Evolutionary conservation across 495 filamentous ascomycete genomes (phyloP).

Genomic region (Xylaria longipes): DNA sequence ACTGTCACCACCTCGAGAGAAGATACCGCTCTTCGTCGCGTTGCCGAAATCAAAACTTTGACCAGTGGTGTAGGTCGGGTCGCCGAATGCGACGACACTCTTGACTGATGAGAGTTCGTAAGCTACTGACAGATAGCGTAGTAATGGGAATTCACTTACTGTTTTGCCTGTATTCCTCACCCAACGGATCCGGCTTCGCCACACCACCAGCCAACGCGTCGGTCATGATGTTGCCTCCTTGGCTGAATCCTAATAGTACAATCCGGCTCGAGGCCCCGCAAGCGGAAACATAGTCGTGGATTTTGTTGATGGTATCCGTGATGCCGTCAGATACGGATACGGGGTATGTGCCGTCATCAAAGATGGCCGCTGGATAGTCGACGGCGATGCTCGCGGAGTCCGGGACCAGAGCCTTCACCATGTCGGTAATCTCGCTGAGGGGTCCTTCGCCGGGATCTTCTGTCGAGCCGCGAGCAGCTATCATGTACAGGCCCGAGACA

Average conservation of each 20-base stretch:
- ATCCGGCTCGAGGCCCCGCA: slow-evolving; percentile 24
- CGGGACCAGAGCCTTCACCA: slow-evolving; percentile 20
- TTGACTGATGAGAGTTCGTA: neutral
- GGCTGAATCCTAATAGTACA: slow-evolving; percentile 24
- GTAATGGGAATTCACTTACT: neutral
- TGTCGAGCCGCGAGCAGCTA: slow-evolving; percentile 24
- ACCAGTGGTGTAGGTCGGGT: slow-evolving; percentile 26
- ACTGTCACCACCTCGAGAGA: slow-evolving; percentile 25
- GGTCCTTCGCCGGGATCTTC: slow-evolving; percentile 25
- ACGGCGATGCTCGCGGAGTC: slow-evolving; percentile 25
- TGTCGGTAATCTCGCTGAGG: slow-evolving; percentile 8
- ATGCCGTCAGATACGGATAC: slow-evolving; percentile 22
- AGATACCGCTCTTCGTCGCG: slow-evolving; percentile 21
- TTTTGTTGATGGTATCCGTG: slow-evolving; percentile 18
- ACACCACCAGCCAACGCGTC: slow-evolving; percentile 26
- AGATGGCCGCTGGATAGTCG: slow-evolving; percentile 27
- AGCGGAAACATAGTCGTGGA: slow-evolving; percentile 12
- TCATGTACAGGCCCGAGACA: slow-evolving; percentile 25
- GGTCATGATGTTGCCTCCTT: slow-evolving; percentile 30
- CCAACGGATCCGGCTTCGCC: slow-evolving; percentile 22
- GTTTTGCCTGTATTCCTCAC: neutral
- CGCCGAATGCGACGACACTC: slow-evolving; percentile 25
- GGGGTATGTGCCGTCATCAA: slow-evolving; percentile 21
- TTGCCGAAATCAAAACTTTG: slow-evolving; percentile 27
- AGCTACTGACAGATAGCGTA: neutral